These are phyloP conservation scores for Mariannaea elegans DNA, from an alignment of 2,329 filamentous ascomycete genomes.

Conservation along the genomic window DNA sequence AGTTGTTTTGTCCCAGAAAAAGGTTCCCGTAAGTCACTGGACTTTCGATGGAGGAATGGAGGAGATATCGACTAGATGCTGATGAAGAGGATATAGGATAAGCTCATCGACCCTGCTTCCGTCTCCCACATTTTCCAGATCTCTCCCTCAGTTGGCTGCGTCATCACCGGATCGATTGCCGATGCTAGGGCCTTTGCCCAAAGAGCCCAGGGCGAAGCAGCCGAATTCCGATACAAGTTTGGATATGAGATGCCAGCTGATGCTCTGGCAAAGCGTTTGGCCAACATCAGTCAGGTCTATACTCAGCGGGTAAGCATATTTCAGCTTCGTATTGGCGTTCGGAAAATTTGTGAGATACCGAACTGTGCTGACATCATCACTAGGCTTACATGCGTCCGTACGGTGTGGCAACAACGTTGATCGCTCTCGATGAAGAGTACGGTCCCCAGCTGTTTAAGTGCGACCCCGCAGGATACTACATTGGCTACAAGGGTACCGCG, in stretches of 20 bases:
- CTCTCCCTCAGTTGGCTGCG: conserved; percentile 94
- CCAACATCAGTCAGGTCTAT: conserved; percentile 99
- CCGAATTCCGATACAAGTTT: conserved; percentile 98
- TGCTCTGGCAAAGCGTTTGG: conserved; percentile 92
- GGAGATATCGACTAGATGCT: conserved; percentile 22
- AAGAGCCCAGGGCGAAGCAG: conserved; percentile 92
- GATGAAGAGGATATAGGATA: conserved; percentile 72
- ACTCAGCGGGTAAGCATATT: conserved; percentile 80
- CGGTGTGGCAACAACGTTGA: conserved; percentile 93
- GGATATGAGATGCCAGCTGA: conserved; percentile 99
- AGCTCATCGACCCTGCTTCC: conserved; percentile 96
- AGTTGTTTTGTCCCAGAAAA: conserved; percentile 98
- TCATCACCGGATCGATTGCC: conserved; percentile 98
- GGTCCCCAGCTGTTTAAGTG: conserved; percentile 98
- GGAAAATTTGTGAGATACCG: conserved; percentile 29
- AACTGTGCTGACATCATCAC: conserved; percentile 41
- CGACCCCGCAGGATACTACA: conserved; percentile 97
- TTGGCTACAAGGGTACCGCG: conserved; percentile 97
- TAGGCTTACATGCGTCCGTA: conserved; percentile 97
- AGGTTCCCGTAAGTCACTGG: conserved; percentile 83
- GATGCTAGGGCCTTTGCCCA: conserved; percentile 94
- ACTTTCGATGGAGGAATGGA: neutral
- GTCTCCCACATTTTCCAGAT: conserved; percentile 98
- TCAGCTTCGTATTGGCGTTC: conserved; percentile 21
- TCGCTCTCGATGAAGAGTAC: conserved; percentile 90